Base-by-base conservation (phyloP, 805 yeast genomes). In the Saccharomycopsis malanga region DNA sequence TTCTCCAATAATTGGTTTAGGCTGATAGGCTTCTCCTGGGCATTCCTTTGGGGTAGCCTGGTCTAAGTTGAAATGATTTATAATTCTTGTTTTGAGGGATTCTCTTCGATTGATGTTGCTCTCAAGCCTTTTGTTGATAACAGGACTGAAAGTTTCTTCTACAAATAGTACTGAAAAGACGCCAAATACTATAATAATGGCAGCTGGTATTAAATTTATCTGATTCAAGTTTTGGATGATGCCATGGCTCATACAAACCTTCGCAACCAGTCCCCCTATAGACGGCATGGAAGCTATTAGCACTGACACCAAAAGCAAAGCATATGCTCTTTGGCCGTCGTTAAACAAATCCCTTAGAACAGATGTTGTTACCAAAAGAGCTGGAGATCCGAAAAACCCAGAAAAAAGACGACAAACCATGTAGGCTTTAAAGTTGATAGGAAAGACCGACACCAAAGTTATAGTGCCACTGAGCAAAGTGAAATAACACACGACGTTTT, bases 311-410 rank as follows among this genome's bases (percentile, higher is more conserved):
- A 38, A 17, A 12, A 34, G 29, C 21, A 49, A 34, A 4, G 36
- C 49, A 18, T 39, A 45, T 3, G 49, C 25, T 34, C 53, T 32
- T 3, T 34, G 30, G 25, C 34, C 38, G n/a, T 49, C 49, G 17
- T 45, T 32, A 20, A 36, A 49, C 18, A 49, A 18, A 27, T 49
- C 53, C 4, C 38, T 42, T 6, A 49, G n/a, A 1, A 49, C 53
- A 4, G 49, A 40, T 4, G 45, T 49, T 2, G 46, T 46, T 14
- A 46, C 44, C 18, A 49, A 34, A n/a, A 46, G 25, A 17, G 37
- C 53, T n/a, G 53, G 49, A 4, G 53, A 41, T 2, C 49, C 53
- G 9, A 49, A 35, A 17, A 45, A 29, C 2, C 53, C 53, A 4
- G 38, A 17, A 29, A 49, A 29, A 32, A 45, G 41, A 14, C 53